Evolutionary conservation across 257 asterid genomes (phyloP).

Genomic region (Fraxinus pennsylvanica): DNA sequence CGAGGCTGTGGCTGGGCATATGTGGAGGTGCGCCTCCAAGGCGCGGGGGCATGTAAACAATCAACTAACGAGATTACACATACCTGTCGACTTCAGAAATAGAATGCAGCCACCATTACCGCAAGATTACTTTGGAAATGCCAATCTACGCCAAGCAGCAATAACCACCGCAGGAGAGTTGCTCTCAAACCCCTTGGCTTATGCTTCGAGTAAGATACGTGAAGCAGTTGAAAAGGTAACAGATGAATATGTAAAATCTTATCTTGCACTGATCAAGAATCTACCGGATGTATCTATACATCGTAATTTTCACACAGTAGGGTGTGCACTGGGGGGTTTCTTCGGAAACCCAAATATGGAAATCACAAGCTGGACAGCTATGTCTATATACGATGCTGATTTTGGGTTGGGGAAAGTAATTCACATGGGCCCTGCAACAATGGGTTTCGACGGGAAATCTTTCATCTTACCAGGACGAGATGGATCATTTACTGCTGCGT

Average conservation of each 20-base stretch:
- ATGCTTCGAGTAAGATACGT: conserved; percentile 22
- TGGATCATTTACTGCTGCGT: conserved; percentile 20
- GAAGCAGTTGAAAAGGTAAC: neutral
- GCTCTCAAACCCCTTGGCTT: conserved; percentile 13
- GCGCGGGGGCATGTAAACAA: conserved; percentile 13
- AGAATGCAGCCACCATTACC: conserved; percentile 31
- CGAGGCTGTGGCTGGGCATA: conserved; percentile 28
- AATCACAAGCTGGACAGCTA: conserved; percentile 28
- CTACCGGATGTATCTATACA: conserved; percentile 2
- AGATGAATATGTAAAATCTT: conserved; percentile 24
- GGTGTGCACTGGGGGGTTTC: conserved; percentile 23
- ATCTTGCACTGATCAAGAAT: conserved; percentile 11
- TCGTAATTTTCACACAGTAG: conserved; percentile 19
- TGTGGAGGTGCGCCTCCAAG: conserved; percentile 19
- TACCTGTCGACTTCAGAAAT: conserved; percentile 17
- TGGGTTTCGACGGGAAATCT: conserved; percentile 26
- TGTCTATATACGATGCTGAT: conserved; percentile 19
- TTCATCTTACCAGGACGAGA: conserved; percentile 17
- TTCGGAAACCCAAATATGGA: conserved; percentile 31
- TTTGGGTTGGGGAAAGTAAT: conserved; percentile 28
- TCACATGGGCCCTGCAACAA: conserved; percentile 20
- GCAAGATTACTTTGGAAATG: conserved; percentile 30
- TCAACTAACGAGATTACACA: conserved; percentile 25
- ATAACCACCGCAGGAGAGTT: conserved; percentile 19
- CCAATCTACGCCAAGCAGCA: conserved; percentile 13